A percentile compares a stretch with the other conserved stretches of the same genome.
Conservation (phyloP, 2,329 filamentous ascomycete species). For the Acarospora socialis region DNA sequence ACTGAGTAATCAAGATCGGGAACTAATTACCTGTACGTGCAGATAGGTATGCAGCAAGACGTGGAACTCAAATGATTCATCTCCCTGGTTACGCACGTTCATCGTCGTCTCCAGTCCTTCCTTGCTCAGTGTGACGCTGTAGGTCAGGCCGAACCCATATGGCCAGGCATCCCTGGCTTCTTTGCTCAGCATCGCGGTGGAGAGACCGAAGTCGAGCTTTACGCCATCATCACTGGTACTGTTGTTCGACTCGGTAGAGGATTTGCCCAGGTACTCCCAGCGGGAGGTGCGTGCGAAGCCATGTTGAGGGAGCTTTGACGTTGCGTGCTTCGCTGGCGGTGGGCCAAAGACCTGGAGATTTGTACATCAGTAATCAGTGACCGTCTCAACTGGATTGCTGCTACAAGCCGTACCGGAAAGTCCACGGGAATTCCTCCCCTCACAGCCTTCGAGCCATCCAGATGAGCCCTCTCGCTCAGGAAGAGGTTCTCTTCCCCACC, state of each 20-base stretch:
- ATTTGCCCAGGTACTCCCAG: conserved; percentile 93
- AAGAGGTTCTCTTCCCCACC: conserved; percentile 71
- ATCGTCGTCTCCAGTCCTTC: conserved; percentile 66
- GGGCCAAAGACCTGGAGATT: conserved; percentile 67
- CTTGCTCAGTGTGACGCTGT: conserved; percentile 73
- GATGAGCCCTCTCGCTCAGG: conserved; percentile 61
- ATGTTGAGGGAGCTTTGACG: conserved; percentile 71
- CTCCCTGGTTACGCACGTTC: conserved; percentile 78
- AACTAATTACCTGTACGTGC: conserved; percentile 51
- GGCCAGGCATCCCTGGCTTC: conserved; percentile 63
- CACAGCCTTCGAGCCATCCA: conserved; percentile 82
- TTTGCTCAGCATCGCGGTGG: conserved; percentile 53
- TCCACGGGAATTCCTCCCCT: conserved; percentile 85
- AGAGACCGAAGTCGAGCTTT: conserved; percentile 92
- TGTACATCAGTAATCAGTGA: conserved; percentile 7
- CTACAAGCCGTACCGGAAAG: conserved; percentile 56
- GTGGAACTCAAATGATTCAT: conserved; percentile 76
- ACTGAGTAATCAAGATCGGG: conserved; percentile 1
- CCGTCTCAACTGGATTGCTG: neutral
- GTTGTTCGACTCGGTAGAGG: conserved; percentile 47
- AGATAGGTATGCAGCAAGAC: conserved; percentile 86
- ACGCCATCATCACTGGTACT: conserved; percentile 49
- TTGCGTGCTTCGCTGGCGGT: conserved; percentile 61
- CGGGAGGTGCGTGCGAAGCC: conserved; percentile 80
- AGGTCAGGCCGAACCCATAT: conserved; percentile 76